Percentiles rank a stretch among this genome's conserved stretches.
Evolutionary conservation across 2,329 filamentous ascomycete species (phyloP).

Genomic region (Botrytis sinoallii): DNA sequence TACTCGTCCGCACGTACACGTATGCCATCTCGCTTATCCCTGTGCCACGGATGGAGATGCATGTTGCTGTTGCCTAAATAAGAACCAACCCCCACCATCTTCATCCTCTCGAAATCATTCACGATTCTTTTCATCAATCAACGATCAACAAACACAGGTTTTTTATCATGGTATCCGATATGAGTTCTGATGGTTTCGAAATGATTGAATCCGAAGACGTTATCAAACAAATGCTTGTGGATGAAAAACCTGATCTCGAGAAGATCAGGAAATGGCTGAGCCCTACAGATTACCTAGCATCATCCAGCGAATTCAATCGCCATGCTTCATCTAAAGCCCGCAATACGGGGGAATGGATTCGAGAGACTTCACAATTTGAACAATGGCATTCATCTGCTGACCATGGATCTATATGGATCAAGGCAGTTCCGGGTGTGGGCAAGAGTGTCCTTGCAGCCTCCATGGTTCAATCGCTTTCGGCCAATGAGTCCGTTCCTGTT

Average conservation of each 20-base stretch:
- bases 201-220: not conserved
- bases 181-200: not conserved
- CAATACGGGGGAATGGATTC: constrained; percentile 29
- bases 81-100: not conserved
- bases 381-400: constrained; percentile 29
- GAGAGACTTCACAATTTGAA: constrained; percentile 23
- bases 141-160: too few relatives aligned
- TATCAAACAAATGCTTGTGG: not conserved
- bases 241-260: not conserved
- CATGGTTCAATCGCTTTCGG: constrained; percentile 16
- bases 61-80: not conserved
- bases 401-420: constrained; percentile 46
- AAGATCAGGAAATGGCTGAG: constrained; percentile 21
- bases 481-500: constrained; percentile 27
- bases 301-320: constrained; percentile 26
- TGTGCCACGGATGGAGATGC: not conserved
- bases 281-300: constrained; percentile 27
- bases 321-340: constrained; percentile 25
- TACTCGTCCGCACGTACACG: not conserved
- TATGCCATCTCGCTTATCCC: not conserved
- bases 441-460: constrained; percentile 44
- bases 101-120: not conserved
- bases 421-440: constrained; percentile 45
- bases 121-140: not conserved
- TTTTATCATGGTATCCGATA: not conserved